Evolutionary conservation across 257 asterid genomes (phyloP).

Genomic region (Scutellaria baicalensis): DNA sequence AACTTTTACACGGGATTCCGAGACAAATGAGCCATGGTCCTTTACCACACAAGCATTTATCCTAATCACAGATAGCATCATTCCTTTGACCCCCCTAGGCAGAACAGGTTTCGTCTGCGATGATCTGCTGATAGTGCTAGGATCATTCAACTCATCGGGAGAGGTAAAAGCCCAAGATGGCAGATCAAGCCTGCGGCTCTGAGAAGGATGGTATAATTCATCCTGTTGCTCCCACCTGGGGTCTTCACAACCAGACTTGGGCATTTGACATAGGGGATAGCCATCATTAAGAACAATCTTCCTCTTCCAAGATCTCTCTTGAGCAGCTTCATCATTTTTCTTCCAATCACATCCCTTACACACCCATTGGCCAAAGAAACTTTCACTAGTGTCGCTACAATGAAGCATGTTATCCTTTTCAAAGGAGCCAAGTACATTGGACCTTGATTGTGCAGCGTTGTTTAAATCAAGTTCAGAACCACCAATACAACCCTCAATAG

Average conservation of each 20-base stretch:
- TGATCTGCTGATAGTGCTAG: constrained; percentile 33
- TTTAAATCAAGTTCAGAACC: constrained; percentile 29
- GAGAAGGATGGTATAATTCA: constrained; percentile 67
- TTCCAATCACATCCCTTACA: constrained; percentile 97
- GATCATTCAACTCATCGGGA: constrained; percentile 74
- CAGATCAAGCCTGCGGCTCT: constrained; percentile 73
- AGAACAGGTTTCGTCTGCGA: constrained; percentile 40
- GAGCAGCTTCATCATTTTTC: constrained; percentile 73
- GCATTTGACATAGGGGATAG: constrained; percentile 86
- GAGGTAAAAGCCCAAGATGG: constrained; percentile 87
- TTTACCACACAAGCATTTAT: constrained; percentile 95
- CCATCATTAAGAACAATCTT: constrained; percentile 84
- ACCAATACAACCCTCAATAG: constrained; percentile 15
- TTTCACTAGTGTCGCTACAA: constrained; percentile 35
- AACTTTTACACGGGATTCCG: constrained; percentile 70
- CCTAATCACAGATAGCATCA: constrained; percentile 86
- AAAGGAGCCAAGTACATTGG: constrained; percentile 16
- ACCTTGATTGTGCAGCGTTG: constrained; percentile 41
- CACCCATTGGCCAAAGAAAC: constrained; percentile 73
- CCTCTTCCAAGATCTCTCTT: constrained; percentile 65
- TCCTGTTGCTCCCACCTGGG: constrained; percentile 83
- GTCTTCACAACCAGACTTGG: constrained; percentile 77
- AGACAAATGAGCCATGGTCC: constrained; percentile 80
- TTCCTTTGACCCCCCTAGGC: constrained; percentile 67
- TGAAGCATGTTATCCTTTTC: constrained; percentile 43